These are phyloP conservation scores for Myxozyma nipponensis DNA, from an alignment of 805 yeast genomes.

Conservation along the genomic window DNA sequence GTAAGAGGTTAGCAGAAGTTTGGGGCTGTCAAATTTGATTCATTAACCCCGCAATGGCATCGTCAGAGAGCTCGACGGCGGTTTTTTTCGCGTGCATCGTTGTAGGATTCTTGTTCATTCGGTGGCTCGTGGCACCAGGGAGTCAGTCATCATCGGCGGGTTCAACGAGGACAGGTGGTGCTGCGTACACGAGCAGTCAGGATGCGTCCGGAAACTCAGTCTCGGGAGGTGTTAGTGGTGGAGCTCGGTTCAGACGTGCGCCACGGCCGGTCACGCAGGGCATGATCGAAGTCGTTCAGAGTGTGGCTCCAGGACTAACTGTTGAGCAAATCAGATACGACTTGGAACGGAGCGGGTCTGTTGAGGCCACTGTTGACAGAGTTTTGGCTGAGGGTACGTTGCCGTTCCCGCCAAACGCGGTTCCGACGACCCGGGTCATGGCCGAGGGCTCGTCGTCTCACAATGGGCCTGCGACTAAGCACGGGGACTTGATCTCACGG, in stretches of 20 bases:
- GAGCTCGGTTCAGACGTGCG: background rate
- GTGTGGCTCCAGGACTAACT: conserved; percentile 71
- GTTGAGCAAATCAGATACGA: conserved; percentile 69
- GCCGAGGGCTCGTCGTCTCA: conserved; percentile 1
- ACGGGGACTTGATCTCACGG: conserved; percentile 21
- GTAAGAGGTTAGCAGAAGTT: too few species aligned
- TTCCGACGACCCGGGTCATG: too few species aligned
- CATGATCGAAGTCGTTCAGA: conserved; percentile 83
- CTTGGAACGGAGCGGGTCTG: conserved; percentile 71
- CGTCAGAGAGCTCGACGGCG: conserved; percentile 25
- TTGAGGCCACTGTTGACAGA: conserved; percentile 73
- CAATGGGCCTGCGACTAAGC: conserved; percentile 11
- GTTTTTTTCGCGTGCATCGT: conserved; percentile 28
- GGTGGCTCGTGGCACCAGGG: conserved; percentile 26
- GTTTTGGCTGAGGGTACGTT: conserved; percentile 58
- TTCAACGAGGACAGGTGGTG: background rate
- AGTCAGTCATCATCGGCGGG: conserved; percentile 5
- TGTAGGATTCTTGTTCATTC: conserved; percentile 26
- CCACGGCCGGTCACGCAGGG: conserved; percentile 37
- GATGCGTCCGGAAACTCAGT: background rate
- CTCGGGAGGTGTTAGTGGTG: background rate
- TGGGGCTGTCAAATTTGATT: too few species aligned
- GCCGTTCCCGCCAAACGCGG: conserved; percentile 38
- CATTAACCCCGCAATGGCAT: too few species aligned
- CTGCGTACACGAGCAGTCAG: background rate